Base-by-base conservation (phyloP, 805 yeast genomes). In the Ogataea sp. region DNA sequence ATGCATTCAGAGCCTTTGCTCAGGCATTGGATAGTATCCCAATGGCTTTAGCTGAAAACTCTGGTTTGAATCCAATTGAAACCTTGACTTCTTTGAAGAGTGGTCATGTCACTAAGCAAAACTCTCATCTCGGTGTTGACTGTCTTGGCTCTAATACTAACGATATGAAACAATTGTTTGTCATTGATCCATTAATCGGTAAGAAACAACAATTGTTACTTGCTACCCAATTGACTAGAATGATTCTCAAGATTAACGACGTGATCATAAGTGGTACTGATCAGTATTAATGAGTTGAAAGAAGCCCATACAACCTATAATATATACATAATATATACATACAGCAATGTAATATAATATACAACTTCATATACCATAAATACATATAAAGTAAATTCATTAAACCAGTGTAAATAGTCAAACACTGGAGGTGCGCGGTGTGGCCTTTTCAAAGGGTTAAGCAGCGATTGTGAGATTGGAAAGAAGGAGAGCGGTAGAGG, bases 191-290 rank as follows among this genome's bases (percentile, higher is more conserved):
- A 40, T 78, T 87, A 59, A 89, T 93, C 52, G 97, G 98, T 55
- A 93, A 93, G 72, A 88, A 86, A 62, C 97, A 93, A 64, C 99
- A 93, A 66, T 74, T 93, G 49, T 67, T 86, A 58, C 73, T 93
- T 61, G 98, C 98, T 36, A 93, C 99, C 13, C 99, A 93, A 67
- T 74, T 93, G 59, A 88, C 97, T 41, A 79, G 98, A 68, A 93
- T 93, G 98, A 88, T 93, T 46, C 73, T 93, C 58, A 93, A 93
- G 71, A 93, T 93, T 59, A 94, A 93, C 63, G 90, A 90, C 61
- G 98, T 93, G 43, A 93, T 93, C 54, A 81, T 90, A 50, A 83
- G 61, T 35, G 64, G 62, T 29, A 51, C 56, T 39, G 56, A 50
- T 34, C 56, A 58, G 37, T 56, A 55, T 26, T 58, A 45, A 36